Conservation (phyloP, 2,329 filamentous ascomycete species). For the Paradendryphiella salina region DNA sequence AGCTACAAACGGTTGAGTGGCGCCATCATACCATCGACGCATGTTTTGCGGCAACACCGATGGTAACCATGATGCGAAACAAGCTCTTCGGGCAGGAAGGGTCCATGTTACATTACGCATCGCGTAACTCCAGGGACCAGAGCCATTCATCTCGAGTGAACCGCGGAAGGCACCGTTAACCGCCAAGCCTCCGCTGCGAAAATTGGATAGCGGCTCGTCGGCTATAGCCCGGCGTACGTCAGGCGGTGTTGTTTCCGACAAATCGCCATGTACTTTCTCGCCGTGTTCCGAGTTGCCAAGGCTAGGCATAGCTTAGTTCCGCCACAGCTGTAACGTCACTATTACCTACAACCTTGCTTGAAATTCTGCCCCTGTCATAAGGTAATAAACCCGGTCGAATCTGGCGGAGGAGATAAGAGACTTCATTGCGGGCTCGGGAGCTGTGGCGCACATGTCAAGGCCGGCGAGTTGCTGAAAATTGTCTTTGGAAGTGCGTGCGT, state of each 20-base stretch:
- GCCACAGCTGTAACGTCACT: conserved; percentile 16
- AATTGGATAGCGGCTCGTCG: conserved; percentile 19
- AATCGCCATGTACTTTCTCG: conserved; percentile 23
- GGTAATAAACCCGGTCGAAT: not conserved
- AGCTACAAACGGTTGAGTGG: conserved; percentile 1
- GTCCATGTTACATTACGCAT: not conserved
- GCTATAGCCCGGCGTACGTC: conserved; percentile 36
- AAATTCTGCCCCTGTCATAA: not conserved
- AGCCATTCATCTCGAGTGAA: conserved; percentile 2
- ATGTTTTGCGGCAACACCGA: not conserved
- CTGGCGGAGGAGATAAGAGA: not conserved
- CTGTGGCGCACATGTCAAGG: conserved; percentile 4
- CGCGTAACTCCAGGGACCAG: not conserved
- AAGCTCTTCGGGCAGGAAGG: conserved; percentile 11
- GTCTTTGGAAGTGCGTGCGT: not conserved
- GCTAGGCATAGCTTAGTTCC: conserved; percentile 35
- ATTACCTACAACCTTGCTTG: not conserved
- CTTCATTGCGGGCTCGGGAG: conserved; percentile 11
- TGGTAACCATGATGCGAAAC: conserved; percentile 1
- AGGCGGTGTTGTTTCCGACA: conserved; percentile 18
- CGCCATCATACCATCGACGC: not conserved
- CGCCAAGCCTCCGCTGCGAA: conserved; percentile 33
- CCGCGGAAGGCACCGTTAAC: conserved; percentile 5
- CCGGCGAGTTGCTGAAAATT: not conserved
- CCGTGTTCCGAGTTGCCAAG: conserved; percentile 33